phyloP scores from a whole-genome alignment of 2,329 filamentous ascomycete species.

The Claviceps monticola region DNA sequence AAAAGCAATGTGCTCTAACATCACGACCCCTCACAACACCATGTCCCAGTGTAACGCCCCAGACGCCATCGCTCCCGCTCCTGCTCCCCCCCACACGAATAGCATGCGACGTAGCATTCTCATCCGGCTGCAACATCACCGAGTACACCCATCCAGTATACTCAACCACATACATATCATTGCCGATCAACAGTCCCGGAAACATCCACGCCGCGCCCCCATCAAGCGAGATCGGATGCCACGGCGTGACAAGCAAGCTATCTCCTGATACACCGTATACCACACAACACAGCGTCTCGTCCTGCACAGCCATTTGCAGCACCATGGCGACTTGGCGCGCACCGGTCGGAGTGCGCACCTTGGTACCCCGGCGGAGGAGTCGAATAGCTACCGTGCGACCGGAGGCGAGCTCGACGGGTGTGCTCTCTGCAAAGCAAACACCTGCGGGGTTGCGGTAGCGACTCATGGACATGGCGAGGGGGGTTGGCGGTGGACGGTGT shows the following conservation, averaged over 20 bases:
- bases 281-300: slow-evolving; percentile 30
- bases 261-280: slow-evolving; percentile 4
- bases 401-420: slow-evolving; percentile 30
- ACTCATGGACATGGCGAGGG: slow-evolving; percentile 23
- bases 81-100: slow-evolving; percentile 23
- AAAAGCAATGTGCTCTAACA: slow-evolving; percentile 20
- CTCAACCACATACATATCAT: no score
- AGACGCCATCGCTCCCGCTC: slow-evolving; percentile 15
- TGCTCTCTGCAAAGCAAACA: slow-evolving; percentile 40
- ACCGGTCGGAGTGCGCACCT: slow-evolving; percentile 37
- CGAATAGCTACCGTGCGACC: slow-evolving; percentile 26
- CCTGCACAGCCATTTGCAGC: slow-evolving; percentile 31
- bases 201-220: slow-evolving; percentile 29
- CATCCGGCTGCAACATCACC: neutral
- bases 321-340: slow-evolving; percentile 34
- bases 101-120: slow-evolving; percentile 27
- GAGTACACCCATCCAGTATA: neutral
- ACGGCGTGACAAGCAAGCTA: slow-evolving; percentile 39
- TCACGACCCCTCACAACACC: slow-evolving; percentile 26
- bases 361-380: slow-evolving; percentile 29
- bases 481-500: slow-evolving; percentile 10
- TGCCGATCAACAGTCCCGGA: slow-evolving; percentile 10
- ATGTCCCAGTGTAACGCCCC: slow-evolving; percentile 47
- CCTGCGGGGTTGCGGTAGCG: slow-evolving; percentile 26
- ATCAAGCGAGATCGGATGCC: slow-evolving; percentile 39